Conservation (phyloP, 2,329 filamentous ascomycete species). For the Torrubiellomyces zombiae region DNA sequence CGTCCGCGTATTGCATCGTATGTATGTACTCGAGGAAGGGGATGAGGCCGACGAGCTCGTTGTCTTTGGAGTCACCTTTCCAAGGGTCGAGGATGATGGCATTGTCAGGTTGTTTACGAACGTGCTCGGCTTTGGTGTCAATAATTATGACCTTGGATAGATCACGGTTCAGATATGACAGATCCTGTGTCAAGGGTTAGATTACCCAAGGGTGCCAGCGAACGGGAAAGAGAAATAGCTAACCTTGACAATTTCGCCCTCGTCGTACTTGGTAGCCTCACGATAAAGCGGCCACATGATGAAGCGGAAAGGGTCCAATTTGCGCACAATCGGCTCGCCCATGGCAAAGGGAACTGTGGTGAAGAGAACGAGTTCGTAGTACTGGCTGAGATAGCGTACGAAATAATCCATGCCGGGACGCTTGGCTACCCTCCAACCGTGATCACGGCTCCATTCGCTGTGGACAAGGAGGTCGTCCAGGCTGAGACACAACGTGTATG, state of each 20-base stretch:
- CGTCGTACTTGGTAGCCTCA: slow-evolving; percentile 93
- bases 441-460: slow-evolving; percentile 84
- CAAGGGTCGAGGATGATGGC: slow-evolving; percentile 83
- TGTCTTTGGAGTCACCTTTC: slow-evolving; percentile 70
- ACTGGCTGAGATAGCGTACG: slow-evolving; percentile 86
- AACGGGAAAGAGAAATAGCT: slow-evolving; percentile 6
- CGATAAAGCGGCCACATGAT: slow-evolving; percentile 91
- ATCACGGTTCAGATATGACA: slow-evolving; percentile 94
- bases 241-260: slow-evolving; percentile 93
- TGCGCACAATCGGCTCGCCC: slow-evolving; percentile 76
- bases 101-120: slow-evolving; percentile 87
- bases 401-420: slow-evolving; percentile 95
- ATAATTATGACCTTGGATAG: slow-evolving; percentile 90
- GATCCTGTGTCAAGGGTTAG: slow-evolving; percentile 41
- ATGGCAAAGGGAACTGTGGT: slow-evolving; percentile 73
- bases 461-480: slow-evolving; percentile 89
- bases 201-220: background rate
- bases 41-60: slow-evolving; percentile 73
- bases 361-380: slow-evolving; percentile 95
- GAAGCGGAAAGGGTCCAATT: slow-evolving; percentile 87
- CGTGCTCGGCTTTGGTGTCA: slow-evolving; percentile 70
- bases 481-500: slow-evolving; percentile 83
- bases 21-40: slow-evolving; percentile 96
- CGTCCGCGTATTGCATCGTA: slow-evolving; percentile 80
- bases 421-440: slow-evolving; percentile 92